phyloP scores from a whole-genome alignment of 345 rosid species.

The Ricinus communis region DNA sequence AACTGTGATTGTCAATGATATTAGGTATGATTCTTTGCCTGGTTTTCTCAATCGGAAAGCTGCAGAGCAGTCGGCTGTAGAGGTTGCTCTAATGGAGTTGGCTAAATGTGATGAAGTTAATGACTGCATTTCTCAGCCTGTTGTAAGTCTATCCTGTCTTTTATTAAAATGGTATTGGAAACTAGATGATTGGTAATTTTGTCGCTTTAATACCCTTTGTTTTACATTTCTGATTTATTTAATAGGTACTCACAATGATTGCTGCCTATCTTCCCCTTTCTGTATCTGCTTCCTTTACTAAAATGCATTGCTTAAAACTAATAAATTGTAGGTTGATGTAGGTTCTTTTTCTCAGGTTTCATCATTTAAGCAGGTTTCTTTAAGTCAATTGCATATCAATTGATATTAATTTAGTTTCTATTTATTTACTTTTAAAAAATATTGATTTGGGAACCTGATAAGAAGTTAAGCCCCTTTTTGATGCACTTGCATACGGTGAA shows the following conservation, averaged over 20 bases:
- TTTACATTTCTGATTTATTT: background rate
- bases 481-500: background rate
- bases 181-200: background rate
- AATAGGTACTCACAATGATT: background rate
- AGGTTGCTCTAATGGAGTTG: conserved; percentile 73
- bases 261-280: background rate
- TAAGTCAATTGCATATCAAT: background rate
- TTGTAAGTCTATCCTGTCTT: conserved; percentile 55
- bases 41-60: conserved; percentile 92
- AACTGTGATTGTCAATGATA: conserved; percentile 58
- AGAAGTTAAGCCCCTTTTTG: background rate
- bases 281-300: background rate
- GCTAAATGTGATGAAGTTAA: conserved; percentile 56
- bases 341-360: background rate
- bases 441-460: background rate
- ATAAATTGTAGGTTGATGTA: background rate
- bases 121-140: conserved; percentile 59
- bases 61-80: conserved; percentile 96
- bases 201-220: background rate
- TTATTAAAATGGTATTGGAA: background rate
- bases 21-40: conserved; percentile 69
- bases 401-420: background rate
- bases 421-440: background rate
- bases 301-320: background rate
- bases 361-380: background rate